Conservation (phyloP, 495 filamentous ascomycete genomes). For the Astrothelium macrocarpum region DNA sequence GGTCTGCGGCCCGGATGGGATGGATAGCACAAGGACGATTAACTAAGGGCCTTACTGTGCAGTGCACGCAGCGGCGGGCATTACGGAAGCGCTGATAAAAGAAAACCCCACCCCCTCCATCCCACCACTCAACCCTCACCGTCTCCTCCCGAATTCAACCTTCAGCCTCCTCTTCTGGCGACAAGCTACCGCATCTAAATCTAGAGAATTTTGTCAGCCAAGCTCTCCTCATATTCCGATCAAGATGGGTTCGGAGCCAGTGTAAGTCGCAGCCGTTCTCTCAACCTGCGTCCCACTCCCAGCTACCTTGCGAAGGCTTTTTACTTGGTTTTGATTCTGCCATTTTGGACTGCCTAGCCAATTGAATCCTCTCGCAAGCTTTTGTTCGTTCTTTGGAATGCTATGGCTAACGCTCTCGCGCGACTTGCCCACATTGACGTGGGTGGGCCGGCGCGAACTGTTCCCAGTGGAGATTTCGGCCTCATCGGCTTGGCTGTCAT, state of each 20-base stretch:
- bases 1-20: neutral
- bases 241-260: constrained; percentile 6
- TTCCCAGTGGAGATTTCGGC: constrained; percentile 68
- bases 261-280: neutral
- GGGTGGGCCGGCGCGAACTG: constrained; percentile 32
- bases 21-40: neutral
- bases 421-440: constrained; percentile 78
- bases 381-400: neutral
- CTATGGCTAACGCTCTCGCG: constrained; percentile 59
- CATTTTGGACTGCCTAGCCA: neutral
- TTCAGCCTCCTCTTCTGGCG: neutral
- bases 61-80: neutral
- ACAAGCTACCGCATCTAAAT: neutral
- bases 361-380: neutral
- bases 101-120: neutral
- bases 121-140: neutral
- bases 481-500: constrained; percentile 99
- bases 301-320: neutral
- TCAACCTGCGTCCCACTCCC: neutral
- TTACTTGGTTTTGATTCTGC: neutral
- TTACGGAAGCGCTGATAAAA: constrained; percentile 5
- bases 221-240: neutral
- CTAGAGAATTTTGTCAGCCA: neutral
- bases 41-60: neutral
- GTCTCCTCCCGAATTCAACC: neutral